phyloP scores from a whole-genome alignment of 495 filamentous ascomycete species.

The Apodospora peruviana region DNA sequence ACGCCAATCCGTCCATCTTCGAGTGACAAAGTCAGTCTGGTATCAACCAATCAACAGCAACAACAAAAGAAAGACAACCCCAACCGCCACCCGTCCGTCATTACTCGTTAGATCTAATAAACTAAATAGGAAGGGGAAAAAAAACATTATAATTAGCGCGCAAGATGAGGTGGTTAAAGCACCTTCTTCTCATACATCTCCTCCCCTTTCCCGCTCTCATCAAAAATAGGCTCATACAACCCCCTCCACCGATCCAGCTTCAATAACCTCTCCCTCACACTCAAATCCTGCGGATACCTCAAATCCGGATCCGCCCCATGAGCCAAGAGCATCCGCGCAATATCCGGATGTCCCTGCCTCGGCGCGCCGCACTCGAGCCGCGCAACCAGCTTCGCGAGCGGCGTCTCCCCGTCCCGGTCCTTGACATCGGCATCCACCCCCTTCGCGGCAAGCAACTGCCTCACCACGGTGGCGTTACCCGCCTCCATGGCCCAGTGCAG shows the following conservation, averaged over 20 bases:
- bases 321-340: conserved; percentile 1
- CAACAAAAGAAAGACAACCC: no score
- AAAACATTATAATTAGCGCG: no score
- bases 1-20: no score
- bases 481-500: conserved; percentile 15
- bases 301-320: conserved; percentile 5
- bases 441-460: conserved; percentile 9
- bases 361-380: background rate
- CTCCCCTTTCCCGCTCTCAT: background rate
- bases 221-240: background rate
- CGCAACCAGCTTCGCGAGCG: background rate
- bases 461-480: conserved; percentile 6
- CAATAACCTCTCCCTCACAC: conserved; percentile 1
- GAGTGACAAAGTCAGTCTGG: no score
- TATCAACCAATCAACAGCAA: no score
- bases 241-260: background rate
- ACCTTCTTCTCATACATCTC: background rate
- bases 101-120: no score
- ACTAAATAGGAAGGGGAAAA: no score
- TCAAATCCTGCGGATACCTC: background rate
- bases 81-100: no score
- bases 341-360: background rate
- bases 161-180: no score
- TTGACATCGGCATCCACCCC: conserved; percentile 3
- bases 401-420: conserved; percentile 3